Base-by-base conservation (phyloP, 2,329 filamentous ascomycete species). In the Lecanicillium sp. region DNA sequence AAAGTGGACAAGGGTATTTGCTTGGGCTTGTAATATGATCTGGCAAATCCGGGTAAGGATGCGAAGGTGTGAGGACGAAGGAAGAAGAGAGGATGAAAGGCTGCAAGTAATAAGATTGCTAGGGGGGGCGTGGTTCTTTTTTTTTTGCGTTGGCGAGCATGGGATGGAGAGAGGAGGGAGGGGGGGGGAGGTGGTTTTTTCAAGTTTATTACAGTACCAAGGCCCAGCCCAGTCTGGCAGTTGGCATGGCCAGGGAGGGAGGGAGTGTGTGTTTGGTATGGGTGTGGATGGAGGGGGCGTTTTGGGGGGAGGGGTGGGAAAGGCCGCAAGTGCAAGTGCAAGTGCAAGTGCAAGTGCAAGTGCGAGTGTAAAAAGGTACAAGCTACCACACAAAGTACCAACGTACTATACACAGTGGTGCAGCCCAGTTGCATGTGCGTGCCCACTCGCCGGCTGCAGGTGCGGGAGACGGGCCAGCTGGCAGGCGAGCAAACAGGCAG, bases 61-160 rank as follows among this genome's bases (percentile, higher is more conserved):
- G 19, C 14, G 2, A 23, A 24, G 40, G 11, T 27, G 36, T 19
- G 19, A 7, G 11, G 17, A 10, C 15, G 9, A 5, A 7, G 21
- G 23, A 10, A 27, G 23, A 29, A 10, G 23, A 29, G 33, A 37
- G 33, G 42, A 44, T 41, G 21, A 41, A 23, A 43, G 23, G 23
- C 32, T 37, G 35, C 24, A 21, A 27, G 35, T 24, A 40, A 40
- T 40, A 33, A 47, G 35, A 47, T 32, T 37, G 36, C 35, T 23
- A 35, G n/a, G 44, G 36, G 35, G 44, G 20, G 43, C n/a, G n/a
- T n/a, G n/a, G n/a, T n/a, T n/a, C n/a, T n/a, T 42, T 19, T 19
- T 4, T 33, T 32, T 33, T 14, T n/a, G 27, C 14, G 27, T 30
- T 8, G 8, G 8, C 8, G 27, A 30, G 27, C 8, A 30, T 30